Evolutionary conservation across 2,329 filamentous ascomycete genomes (phyloP), one percentile per base, ranked within the genome.

Genomic region (Monilinia polystroma): DNA sequence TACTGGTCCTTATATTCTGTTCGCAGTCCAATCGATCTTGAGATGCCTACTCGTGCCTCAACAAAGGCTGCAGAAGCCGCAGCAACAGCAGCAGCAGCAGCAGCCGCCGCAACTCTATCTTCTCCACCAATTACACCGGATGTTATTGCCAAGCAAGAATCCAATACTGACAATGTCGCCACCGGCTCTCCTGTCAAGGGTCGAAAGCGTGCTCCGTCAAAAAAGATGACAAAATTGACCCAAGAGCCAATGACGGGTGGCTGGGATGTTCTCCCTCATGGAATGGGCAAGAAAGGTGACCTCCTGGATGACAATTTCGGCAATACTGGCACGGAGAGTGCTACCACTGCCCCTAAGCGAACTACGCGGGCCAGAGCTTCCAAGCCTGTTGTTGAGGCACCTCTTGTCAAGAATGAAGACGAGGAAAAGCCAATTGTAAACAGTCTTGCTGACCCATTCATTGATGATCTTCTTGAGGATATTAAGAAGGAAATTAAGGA

Each of bases 241-340:
- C 49, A 45, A 4, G 69, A 71, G 41, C 60, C 68, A 26, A 43
- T 73, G 11, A 68, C 53, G 3, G 72, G 69, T 59, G 70, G 66
- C 41, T 73, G 78, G 64, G 78, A 84, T 67, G 81, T 84, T 59
- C 76, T 87, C 49, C 84, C 84, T 20, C 85, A 87, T 74, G 86
- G 85, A 59, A 76, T 87, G n/a, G 84, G 83, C 7, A 75, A 76
- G 8, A 69, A 73, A 23, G 57, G 66, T 26, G 67, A 64, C 32
- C 35, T 71, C 26, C 55, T 55, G 67, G 70, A 66, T 38, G 67
- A 67, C 3, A 51, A 56, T 47, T 59, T 67, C 45, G 58, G 47
- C 4, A 52, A 52, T 57, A 23, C 16, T 3, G 29, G 45, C 20
- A 23, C 57, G 12, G 54, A 63, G 43, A 29, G 10, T 18, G 8